These are phyloP conservation scores for Pterulicium gracile DNA, from an alignment of 1,284 basidiomycete genomes.

Conservation along the genomic window DNA sequence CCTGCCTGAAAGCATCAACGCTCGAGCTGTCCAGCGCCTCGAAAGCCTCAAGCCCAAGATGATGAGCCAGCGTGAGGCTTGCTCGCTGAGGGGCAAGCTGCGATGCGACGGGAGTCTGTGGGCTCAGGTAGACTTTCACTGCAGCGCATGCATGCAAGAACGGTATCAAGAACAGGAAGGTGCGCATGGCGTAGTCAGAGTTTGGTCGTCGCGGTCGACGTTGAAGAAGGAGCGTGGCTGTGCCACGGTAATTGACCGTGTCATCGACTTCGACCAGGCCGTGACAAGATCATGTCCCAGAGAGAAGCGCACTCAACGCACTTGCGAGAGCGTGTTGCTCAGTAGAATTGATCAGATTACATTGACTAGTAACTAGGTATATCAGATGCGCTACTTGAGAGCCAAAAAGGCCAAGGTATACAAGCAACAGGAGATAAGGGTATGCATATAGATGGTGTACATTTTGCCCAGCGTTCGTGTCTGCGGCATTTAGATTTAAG, in stretches of 20 bases:
- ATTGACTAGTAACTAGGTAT: no score
- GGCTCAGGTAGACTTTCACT: slow-evolving; percentile 43
- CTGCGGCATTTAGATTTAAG: no score
- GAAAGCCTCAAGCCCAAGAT: slow-evolving; percentile 59
- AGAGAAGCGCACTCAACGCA: no score
- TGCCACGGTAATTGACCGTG: neutral
- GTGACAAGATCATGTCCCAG: no score
- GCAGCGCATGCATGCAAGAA: slow-evolving; percentile 17
- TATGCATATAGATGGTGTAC: no score
- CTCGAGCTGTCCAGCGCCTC: slow-evolving; percentile 35
- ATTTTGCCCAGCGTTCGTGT: no score
- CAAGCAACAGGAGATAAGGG: no score
- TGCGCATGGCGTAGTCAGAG: neutral
- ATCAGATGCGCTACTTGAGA: no score
- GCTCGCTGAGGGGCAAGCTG: slow-evolving; percentile 40
- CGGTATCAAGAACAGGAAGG: neutral
- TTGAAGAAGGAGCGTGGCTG: neutral
- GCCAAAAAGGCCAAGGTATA: no score
- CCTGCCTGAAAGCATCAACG: slow-evolving; percentile 24
- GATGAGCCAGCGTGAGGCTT: slow-evolving; percentile 48
- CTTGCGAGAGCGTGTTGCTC: no score
- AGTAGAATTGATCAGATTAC: no score
- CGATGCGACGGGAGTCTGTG: slow-evolving; percentile 22
- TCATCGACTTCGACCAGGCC: no score
- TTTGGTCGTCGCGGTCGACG: neutral